Evolutionary conservation across 495 filamentous ascomycete genomes (phyloP), one percentile per base, ranked within the genome.

Genomic region (Annulohypoxylon stygium): DNA sequence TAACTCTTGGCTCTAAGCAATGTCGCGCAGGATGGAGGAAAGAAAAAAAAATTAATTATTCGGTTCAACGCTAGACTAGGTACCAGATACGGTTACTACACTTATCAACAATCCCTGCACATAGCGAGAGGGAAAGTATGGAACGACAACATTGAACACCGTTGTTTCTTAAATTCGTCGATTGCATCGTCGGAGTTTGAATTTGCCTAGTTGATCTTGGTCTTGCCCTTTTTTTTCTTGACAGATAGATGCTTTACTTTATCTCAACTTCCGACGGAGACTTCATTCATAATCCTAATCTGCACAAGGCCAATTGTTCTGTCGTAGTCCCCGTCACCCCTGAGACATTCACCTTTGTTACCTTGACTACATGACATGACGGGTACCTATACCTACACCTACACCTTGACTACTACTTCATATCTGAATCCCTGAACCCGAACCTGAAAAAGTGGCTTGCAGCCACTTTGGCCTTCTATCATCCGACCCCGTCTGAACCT

Each of bases 81-180:
- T 54, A 51, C 71, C 62, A 74, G 41, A 74, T 66, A 60, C 43
- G 67, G 67, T 70, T 74, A 74, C 71, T 67, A 41, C 53, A 64
- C 67, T 64, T 66, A 67, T 74, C 67, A 33, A 34, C 6, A 66
- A 74, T 67, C 71, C 71, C 45, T 74, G 69, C 57, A 61, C 62
- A 70, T 67, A 70, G 43, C 20, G 36, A 63, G 66, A 55, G 61
- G 59, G 37, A 37, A 70, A 60, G 50, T 60, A 70, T 67, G 59
- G 66, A 70, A 71, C 58, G 64, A 68, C 60, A 67, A 71, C 63
- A 75, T 71, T 70, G 54, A 75, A 70, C 67, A 75, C 63, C 53
- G 61, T 74, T 64, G 64, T 75, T 71, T 70, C 67, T 71, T 60
- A 68, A 67, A 68, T 71, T 53, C 26, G 26, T 68, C 58, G 39